Evolutionary conservation across 2,329 filamentous ascomycete genomes (phyloP), one percentile per base, ranked within the genome.

Genomic region (Xylaria hypoxylon): DNA sequence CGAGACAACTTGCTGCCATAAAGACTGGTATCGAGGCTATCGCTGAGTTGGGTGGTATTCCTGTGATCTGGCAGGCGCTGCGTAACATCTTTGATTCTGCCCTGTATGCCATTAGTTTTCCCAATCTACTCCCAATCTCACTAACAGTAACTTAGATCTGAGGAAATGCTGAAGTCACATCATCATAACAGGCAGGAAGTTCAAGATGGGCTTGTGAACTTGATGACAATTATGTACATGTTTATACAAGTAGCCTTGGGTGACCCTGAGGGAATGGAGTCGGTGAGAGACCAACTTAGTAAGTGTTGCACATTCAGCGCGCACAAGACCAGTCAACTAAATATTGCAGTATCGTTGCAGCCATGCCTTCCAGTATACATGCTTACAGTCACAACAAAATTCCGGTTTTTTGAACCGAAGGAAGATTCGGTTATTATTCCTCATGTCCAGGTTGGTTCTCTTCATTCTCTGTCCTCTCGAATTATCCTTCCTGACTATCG

Each of bases 331-430:
- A 28, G 22, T 51, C 17, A 22, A 57, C 74, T 79, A 70, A 77
- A 31, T 64, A 28, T 65, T 72, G 19, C 58, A 86, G 86, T 87
- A 67, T 81, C 81, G 10, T 79, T 93, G 57, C 83, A 89, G 26
- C 92, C 93, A 0, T 87, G 87, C 60, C 79, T 97, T 53, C 84
- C 94, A 19, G 86, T 91, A 53, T 90, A 90, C 63, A 85, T 97
- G 77, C 86, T 94, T 33, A 87, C 90, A 53, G 86, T 88, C 22
- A 88, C 89, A 35, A 87, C 89, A 4, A 90, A 87, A 72, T 79
- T 93, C 62, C 86, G 92, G 60, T 94, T 71, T 22, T 65, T 68
- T 26, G 69, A 71, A 35, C 59, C 60, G 6, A 70, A 65, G 35
- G 68, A 68, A 7, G 68, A 69, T 44, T 60, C 65, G 8, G 28